These are phyloP conservation scores for Hypoxylon rubiginosum DNA, from an alignment of 2,329 filamentous ascomycete genomes.

Conservation along the genomic window DNA sequence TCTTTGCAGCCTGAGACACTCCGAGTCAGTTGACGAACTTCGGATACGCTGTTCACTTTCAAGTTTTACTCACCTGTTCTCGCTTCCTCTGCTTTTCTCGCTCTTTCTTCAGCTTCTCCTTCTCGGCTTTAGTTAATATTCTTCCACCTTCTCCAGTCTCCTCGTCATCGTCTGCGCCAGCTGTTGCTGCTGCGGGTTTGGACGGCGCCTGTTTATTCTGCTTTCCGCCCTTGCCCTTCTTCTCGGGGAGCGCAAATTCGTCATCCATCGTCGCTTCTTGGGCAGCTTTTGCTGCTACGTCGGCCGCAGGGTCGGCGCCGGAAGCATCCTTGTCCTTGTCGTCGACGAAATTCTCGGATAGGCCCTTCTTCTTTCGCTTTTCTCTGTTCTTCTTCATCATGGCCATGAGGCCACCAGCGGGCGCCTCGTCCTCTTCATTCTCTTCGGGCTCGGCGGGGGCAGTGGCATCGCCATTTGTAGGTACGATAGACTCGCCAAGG, in stretches of 20 bases:
- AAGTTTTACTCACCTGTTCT: constrained; percentile 77
- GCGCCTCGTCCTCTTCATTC: constrained; percentile 67
- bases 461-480: constrained; percentile 65
- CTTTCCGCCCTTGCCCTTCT: constrained; percentile 74
- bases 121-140: constrained; percentile 96
- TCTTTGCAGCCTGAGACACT: constrained; percentile 78
- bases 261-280: constrained; percentile 86
- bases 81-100: constrained; percentile 98
- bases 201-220: constrained; percentile 60
- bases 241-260: constrained; percentile 85
- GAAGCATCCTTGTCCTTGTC: constrained; percentile 74
- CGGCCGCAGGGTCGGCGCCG: constrained; percentile 57
- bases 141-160: constrained; percentile 71
- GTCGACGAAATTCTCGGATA: constrained; percentile 78
- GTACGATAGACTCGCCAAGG: constrained; percentile 81
- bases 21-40: constrained; percentile 6
- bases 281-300: constrained; percentile 77
- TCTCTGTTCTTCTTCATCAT: constrained; percentile 84
- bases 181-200: constrained; percentile 51
- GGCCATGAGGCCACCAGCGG: constrained; percentile 79
- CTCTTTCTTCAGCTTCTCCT: constrained; percentile 98
- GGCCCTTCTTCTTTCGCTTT: constrained; percentile 92
- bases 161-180: constrained; percentile 61
- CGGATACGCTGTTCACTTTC: neutral
- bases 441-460: constrained; percentile 64